Evolutionary conservation across 495 filamentous ascomycete genomes (phyloP), one percentile per base, ranked within the genome.

Genomic region (Clohesyomyces aquaticus): DNA sequence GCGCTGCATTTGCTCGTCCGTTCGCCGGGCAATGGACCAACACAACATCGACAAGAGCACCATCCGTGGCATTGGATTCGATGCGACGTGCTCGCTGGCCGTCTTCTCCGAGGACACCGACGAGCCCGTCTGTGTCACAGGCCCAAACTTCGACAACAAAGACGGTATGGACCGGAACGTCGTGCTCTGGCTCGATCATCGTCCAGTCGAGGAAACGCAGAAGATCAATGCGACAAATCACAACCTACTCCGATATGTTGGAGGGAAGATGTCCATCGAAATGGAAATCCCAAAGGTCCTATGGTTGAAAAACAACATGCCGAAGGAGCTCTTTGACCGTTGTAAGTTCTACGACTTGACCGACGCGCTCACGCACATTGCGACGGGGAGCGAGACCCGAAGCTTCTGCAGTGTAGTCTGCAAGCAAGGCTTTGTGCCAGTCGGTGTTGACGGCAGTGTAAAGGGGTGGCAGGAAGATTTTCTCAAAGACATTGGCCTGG

Each of bases 391-490:
- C 56, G 93, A 98, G 75, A 93, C 86, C 41, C 79, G 94, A 61
- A 95, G 91, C 76, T 96, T 91, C 71, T 98, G 93, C 74, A 96
- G 90, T 63, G 87, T 91, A 2, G 90, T 96, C 19, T 97, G 94
- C 76, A 98, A 97, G 76, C 94, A 98, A 71, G 94, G 93, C 0
- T 97, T 85, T 72, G 90, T 98, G 1, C 94, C 94, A 0, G 89
- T 97, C 14, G 94, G 94, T 42, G 91, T 97, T 19, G 94, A 98
- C 70, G 93, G 93, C 38, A 96, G 93, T 75, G 91, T 96, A 18
- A 98, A 97, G 77, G 94, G 94, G 3, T 98, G 94, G 94, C 91
- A 98, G 73, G 91, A 91, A 64, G 93, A 97, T 68, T 98, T 98
- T 69, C 81, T 95, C 61, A 79, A 82, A 6, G 80, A 83, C 8